Base-by-base conservation (phyloP, 805 yeast genomes). In the Wickerhamomyces hampshirensis region DNA sequence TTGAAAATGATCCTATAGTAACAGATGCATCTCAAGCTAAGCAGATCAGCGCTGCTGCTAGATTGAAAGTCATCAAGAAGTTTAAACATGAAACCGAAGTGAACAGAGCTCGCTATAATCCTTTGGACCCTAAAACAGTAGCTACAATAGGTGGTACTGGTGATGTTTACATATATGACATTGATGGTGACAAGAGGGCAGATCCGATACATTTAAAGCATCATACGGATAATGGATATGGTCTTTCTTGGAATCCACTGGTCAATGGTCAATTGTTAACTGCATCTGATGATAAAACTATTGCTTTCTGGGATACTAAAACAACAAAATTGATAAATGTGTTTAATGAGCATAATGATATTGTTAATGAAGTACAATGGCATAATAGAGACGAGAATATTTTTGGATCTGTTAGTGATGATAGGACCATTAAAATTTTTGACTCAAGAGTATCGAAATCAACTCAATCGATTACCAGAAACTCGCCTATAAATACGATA, bases 341-440 rank as follows among this genome's bases (percentile, higher is more conserved):
- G 2, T 60, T 64, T 44, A 50, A 41, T 4, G 36, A 47, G 6
- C 86, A 81, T 44, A 47, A 55, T 0, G 80, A 75, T 44, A 78
- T 80, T 24, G 86, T 84, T 11, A 84, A 84, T 49, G 93, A 84
- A 50, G 81, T 77, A 15, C 75, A 79, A 59, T 84, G 89, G 86
- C 84, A 81, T 48, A 66, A 69, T 36, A 65, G 72, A 29, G 63
- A 61, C 17, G 35, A 37, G 1, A 62, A 69, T 40, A 28, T 75
- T 3, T 75, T 82, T 56, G 93, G 84, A 0, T 71, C 87, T 3
- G 91, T 81, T 0, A 77, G 87, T 8, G 95, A 84, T 43, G 94
- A 84, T 53, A 69, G 68, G 34, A 60, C 65, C 14, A 63, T 80
- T 35, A 60, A 66, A 23, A 50, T 81, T 13, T 75, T 66, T 43